A percentile compares a stretch with the other conserved stretches of the same genome.
Evolutionary conservation across 1,284 basidiomycete species (phyloP).

Genomic region (Cyathus olla): DNA sequence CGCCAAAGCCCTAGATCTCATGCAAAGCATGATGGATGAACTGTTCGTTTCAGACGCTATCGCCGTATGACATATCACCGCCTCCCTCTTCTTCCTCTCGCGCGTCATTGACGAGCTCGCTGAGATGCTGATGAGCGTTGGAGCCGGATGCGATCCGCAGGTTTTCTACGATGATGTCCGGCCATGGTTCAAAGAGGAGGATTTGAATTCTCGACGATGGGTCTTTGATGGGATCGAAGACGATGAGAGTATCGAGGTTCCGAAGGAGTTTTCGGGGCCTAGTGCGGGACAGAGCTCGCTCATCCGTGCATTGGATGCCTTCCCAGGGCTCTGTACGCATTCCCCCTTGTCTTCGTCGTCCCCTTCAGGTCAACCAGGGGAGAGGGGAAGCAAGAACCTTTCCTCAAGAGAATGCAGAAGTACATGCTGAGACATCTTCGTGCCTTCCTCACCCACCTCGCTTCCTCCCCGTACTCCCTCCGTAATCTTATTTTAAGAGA

Average conservation of each 20-base stretch:
- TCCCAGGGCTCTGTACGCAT: constrained; percentile 85
- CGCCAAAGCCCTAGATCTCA: constrained; percentile 86
- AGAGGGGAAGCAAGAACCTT: constrained; percentile 36
- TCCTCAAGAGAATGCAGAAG: constrained; percentile 84
- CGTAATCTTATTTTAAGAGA: constrained; percentile 53
- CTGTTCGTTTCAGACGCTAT: constrained; percentile 89
- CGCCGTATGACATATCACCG: constrained; percentile 79
- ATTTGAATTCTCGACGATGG: constrained; percentile 69
- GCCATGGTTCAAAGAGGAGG: constrained; percentile 92
- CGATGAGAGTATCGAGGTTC: constrained; percentile 58
- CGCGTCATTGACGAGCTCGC: constrained; percentile 76
- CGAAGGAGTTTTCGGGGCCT: constrained; percentile 84
- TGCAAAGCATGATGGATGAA: constrained; percentile 93
- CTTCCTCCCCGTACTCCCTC: constrained; percentile 61
- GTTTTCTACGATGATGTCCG: constrained; percentile 89
- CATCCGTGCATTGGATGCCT: constrained; percentile 91
- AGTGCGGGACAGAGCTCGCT: constrained; percentile 93
- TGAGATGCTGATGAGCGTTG: constrained; percentile 72
- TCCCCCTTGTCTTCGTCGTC: constrained; percentile 21
- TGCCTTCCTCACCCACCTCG: constrained; percentile 83
- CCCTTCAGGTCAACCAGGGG: constrained; percentile 11
- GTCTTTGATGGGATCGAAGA: constrained; percentile 80
- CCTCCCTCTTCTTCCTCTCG: constrained; percentile 78
- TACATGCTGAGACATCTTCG: constrained; percentile 95
- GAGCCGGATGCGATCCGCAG: constrained; percentile 81